A percentile compares a stretch with the other conserved stretches of the same genome.
Evolutionary conservation across 108 stramenopile genomes (phyloP).

Genomic region (Nannochloropsis salina): DNA sequence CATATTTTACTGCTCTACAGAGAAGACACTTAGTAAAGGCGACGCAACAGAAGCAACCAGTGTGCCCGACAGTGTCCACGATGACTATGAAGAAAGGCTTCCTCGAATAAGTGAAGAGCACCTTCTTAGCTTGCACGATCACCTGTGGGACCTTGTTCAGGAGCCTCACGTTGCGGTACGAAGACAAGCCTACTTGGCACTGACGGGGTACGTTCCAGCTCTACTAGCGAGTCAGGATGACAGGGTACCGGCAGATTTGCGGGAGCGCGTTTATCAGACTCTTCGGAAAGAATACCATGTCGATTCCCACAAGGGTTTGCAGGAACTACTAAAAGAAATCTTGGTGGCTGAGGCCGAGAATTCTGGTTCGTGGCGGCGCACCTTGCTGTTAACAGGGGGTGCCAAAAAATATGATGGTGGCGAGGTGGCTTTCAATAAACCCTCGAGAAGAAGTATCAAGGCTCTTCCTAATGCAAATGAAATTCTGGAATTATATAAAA

Average conservation of each 20-base stretch:
- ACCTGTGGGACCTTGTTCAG: neutral
- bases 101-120: neutral
- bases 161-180: neutral
- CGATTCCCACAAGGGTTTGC: neutral
- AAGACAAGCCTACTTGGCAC: conserved; percentile 2
- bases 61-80: neutral
- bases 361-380: neutral
- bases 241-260: neutral
- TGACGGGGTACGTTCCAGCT: neutral
- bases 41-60: neutral
- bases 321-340: neutral
- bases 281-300: neutral
- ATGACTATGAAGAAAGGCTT: neutral
- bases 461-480: neutral
- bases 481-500: neutral
- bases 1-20: neutral
- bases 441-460: neutral
- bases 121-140: neutral
- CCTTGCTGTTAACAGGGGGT: neutral
- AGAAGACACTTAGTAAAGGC: neutral
- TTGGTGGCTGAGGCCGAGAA: neutral
- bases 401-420: neutral
- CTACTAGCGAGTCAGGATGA: neutral
- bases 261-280: neutral
- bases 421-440: neutral